These are phyloP conservation scores for Phallus indusiatus DNA, from an alignment of 768 basidiomycete species.

Conservation along the genomic window DNA sequence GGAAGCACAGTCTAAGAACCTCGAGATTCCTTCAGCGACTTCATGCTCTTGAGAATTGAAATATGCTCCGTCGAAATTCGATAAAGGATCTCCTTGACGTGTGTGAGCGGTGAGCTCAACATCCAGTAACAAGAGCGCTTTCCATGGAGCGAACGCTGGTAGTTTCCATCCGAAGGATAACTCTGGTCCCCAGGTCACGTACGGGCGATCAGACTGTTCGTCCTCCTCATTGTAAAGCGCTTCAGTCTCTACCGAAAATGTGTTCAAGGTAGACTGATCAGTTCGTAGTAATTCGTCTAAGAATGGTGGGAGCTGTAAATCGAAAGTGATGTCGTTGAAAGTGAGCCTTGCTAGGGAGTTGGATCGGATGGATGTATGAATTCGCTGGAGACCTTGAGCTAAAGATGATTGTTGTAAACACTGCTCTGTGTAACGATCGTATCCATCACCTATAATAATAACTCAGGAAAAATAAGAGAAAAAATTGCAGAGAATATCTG, in stretches of 20 bases:
- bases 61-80: constrained; percentile 49
- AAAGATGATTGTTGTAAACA: constrained; percentile 62
- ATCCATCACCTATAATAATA: constrained; percentile 42
- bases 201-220: constrained; percentile 36
- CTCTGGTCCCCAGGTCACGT: constrained; percentile 52
- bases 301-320: constrained; percentile 79
- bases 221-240: constrained; percentile 36
- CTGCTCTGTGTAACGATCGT: constrained; percentile 42
- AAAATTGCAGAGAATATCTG: constrained; percentile 7
- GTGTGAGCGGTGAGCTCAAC: constrained; percentile 35
- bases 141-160: constrained; percentile 80
- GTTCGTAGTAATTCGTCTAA: constrained; percentile 63
- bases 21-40: constrained; percentile 61
- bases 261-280: constrained; percentile 12
- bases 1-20: constrained; percentile 64
- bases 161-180: constrained; percentile 65
- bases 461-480: not conserved
- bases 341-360: constrained; percentile 70
- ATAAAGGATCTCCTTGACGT: constrained; percentile 39
- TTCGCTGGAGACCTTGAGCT: constrained; percentile 65
- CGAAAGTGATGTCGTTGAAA: constrained; percentile 70
- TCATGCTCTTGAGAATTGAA: constrained; percentile 55
- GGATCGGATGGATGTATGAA: constrained; percentile 72
- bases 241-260: not conserved
- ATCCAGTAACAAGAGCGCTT: constrained; percentile 74